Base-by-base conservation (phyloP, 1,139 yeast genomes). In the Suhomyces choctaworum region DNA sequence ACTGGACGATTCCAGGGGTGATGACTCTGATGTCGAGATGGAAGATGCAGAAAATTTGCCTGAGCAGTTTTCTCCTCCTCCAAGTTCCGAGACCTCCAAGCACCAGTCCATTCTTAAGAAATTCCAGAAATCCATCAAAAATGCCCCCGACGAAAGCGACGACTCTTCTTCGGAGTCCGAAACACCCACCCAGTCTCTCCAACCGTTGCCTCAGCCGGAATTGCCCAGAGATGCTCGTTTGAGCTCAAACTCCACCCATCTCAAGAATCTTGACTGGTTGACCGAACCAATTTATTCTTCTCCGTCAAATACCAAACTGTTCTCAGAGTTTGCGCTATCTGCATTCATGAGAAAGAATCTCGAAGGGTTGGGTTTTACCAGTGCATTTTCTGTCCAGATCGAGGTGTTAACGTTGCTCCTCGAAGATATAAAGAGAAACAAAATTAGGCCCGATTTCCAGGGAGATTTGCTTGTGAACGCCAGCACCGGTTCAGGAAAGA, bases 401-500 rank as follows among this genome's bases (percentile, higher is more conserved):
- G 73, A 81, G 2, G 85, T 86, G 1, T 65, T 86, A 32, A 76
- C 82, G 9, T 56, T 74, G 15, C 55, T 87, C 17, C 52, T 85
- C 21, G 62, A 66, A 4, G 85, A 80, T 41, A 67, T 70, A 10
- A 47, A 56, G 24, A 58, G 62, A 26, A 70, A 69, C 43, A 62
- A 56, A 35, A 51, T 80, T n/a, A 69, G 74, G 29, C 94, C 95
- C 1, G 80, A 64, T 44, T 66, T 65, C 37, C 69, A 50, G 40
- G 90, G 92, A 14, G 96, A 92, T 56, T 62, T 89, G 12, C 66
- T 92, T 31, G 96, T 92, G 4, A 90, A 92, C 58, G 96, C 98
- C 2, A 80, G 95, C 4, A 92, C 99, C 0, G 99, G 99, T 34
- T 85, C 96, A 0, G 99, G 99, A 52, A 92, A 92, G 56, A 92